Evolutionary conservation across 805 yeast genomes (phyloP), one percentile per base, ranked within the genome.

Genomic region (Middelhovenomyces tepae): DNA sequence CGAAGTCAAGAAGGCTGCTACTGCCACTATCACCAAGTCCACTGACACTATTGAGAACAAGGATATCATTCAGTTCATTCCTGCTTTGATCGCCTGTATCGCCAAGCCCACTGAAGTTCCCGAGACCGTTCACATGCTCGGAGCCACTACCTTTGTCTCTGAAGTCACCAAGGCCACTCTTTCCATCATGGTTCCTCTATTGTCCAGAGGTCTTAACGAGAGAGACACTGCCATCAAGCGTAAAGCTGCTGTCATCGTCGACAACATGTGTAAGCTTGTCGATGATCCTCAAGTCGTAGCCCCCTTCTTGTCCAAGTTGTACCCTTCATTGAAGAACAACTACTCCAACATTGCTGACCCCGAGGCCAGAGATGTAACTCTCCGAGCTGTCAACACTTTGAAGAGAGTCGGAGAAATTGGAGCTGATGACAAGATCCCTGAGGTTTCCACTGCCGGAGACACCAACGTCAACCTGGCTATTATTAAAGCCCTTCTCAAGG

Each of bases 191-290:
- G 95, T 86, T 51, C 98, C 98, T 63, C 76, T 91, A 62, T 77
- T 91, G 65, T 77, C 94, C 54, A 89, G 98, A 82, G 98, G 98
- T 89, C 78, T 91, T 64, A 93, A 94, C 60, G 98, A 91, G 76
- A 91, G 98, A 77, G 98, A 91, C 60, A 91, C 99, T 53, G 74
- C 96, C 55, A 91, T 91, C 76, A 91, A 91, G 83, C 87, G 99
- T 78, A 91, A 91, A 76, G 81, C 97, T 60, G 98, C 98, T 54
- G 98, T 91, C 64, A 91, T 91, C 69, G 82, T 89, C 59, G 99
- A 91, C 69, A 91, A 91, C 94, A 91, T 91, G 99, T 91, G 98
- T 83, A 91, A 91, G 72, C 84, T 91, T 69, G 99, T 91, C 73
- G 98, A 91, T 64, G 98, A 91, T 65, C 98, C 98, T 55, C 97